Evolutionary conservation across 140 eudicot species (phyloP).

Genomic region (Ambrosia hybrid): DNA sequence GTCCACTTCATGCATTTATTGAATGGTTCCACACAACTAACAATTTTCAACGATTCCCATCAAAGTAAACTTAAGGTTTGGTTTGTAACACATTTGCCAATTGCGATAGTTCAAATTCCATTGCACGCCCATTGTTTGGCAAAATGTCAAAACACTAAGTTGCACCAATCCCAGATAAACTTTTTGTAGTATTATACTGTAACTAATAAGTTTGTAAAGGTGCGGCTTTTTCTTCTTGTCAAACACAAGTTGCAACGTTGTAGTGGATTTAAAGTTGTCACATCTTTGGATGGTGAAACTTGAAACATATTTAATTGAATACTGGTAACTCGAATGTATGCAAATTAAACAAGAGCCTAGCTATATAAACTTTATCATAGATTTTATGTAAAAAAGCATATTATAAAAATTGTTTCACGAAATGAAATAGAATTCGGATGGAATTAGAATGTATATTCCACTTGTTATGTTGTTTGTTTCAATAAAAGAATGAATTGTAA

Average conservation of each 20-base stretch:
- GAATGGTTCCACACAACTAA: neutral
- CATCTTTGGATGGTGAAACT: neutral
- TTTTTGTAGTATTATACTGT: too few relatives aligned
- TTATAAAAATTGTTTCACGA: too few relatives aligned
- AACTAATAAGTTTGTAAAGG: neutral
- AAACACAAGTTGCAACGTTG: neutral
- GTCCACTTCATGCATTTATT: constrained; percentile 10
- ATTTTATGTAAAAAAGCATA: too few relatives aligned
- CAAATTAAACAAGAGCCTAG: too few relatives aligned
- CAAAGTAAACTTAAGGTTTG: neutral
- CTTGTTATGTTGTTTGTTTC: too few relatives aligned
- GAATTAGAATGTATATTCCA: too few relatives aligned
- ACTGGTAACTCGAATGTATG: too few relatives aligned
- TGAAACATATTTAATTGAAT: neutral
- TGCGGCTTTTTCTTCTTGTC: neutral
- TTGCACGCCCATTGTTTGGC: neutral
- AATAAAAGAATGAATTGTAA: too few relatives aligned
- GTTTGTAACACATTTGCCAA: neutral
- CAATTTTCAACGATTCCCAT: constrained; percentile 10
- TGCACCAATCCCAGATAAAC: neutral
- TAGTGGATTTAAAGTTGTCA: too few relatives aligned
- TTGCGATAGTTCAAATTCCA: neutral
- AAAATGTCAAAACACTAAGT: neutral
- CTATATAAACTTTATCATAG: too few relatives aligned
- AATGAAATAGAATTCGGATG: too few relatives aligned